Conservation (phyloP, 2,329 filamentous ascomycete species). For the Juglanconis sp. region DNA sequence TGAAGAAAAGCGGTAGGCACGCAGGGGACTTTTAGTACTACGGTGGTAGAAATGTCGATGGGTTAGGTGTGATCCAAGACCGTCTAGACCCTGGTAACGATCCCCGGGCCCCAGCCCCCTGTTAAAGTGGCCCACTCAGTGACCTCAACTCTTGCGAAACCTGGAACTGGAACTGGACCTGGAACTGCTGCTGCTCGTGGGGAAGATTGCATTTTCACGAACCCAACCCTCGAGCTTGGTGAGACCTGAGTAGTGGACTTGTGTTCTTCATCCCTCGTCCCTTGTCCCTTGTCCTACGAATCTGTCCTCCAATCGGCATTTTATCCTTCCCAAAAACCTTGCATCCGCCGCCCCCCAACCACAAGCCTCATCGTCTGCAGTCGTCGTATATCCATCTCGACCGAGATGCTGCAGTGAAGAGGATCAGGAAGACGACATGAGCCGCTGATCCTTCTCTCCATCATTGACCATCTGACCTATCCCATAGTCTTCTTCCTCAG, state of each 20-base stretch:
- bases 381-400: not conserved
- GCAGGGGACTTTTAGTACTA: too few species aligned
- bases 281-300: not conserved
- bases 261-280: not conserved
- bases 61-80: not conserved
- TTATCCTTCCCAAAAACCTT: not conserved
- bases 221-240: not conserved
- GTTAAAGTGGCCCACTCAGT: not conserved
- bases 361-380: not conserved
- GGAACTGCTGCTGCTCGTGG: too few species aligned
- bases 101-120: not conserved
- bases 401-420: not conserved
- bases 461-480: not conserved
- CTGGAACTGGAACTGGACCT: not conserved
- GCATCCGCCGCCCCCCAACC: not conserved
- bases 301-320: slow-evolving; percentile 1
- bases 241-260: not conserved
- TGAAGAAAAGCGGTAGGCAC: too few species aligned
- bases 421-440: not conserved
- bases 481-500: not conserved
- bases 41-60: not conserved
- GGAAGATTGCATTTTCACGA: not conserved
- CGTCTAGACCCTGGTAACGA: not conserved
- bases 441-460: not conserved
- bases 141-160: not conserved